Base-by-base conservation (phyloP, 2,329 filamentous ascomycete species). In the Aspergillus sojae region DNA sequence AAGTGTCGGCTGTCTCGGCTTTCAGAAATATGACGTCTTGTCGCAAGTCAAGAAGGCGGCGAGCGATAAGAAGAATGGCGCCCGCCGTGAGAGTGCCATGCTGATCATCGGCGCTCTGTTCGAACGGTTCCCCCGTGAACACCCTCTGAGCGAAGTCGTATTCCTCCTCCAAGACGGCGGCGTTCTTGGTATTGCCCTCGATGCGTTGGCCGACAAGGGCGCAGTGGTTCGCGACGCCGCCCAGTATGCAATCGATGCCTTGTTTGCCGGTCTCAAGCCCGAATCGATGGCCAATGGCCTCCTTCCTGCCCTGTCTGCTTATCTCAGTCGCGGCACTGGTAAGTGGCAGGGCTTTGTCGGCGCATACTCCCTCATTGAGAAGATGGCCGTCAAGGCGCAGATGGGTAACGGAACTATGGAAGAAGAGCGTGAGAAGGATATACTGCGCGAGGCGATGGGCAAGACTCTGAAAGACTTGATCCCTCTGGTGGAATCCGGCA, bases 261-360 rank as follows among this genome's bases (percentile, higher is more conserved):
- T 98, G 28, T 96, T 97, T 78, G 84, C 85, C 68, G 88, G 90
- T 74, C 82, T 99, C 67, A 89, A 87, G 74, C 82, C 93, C 61
- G 95, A 98, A 82, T 89, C 92, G 57, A 87, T 96, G 73, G 90
- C 96, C 58, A 86, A 88, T 67, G 94, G 91, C 23, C 85, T 99
- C 48, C 83, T 99, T 58, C 93, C 95, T 3, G 85, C 88, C 19
- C 82, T 99, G 46, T 80, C 84, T 66, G 80, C 85, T 58, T 98
- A 98, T 77, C 84, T 99, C 34, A 84, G 84, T 75, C 96, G 93
- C 81, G 88, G 88, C 74, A 91, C 93, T 19, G 94, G 92, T 69
- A 99, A 99, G 81, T 99, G 95, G 95, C 95, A 99, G 81, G 95
- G 95, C 65, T 92, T 92, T 19, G 92, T 97, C 59, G 94, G 91